Evolutionary conservation across 2,329 filamentous ascomycete species (phyloP), one percentile per base, ranked within the genome.

Genomic region (Capronia coronata): DNA sequence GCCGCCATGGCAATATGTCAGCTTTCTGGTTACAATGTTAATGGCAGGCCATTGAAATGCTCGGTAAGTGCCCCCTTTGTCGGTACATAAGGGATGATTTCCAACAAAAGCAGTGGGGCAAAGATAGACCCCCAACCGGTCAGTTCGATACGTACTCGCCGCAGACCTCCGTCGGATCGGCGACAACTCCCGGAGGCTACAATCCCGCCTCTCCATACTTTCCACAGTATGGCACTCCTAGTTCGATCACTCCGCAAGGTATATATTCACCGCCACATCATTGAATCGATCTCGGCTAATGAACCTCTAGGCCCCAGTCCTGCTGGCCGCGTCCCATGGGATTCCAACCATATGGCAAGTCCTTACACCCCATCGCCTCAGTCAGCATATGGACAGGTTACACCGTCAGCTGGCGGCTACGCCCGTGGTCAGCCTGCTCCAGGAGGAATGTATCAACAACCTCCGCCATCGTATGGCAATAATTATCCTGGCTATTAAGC

Each of bases 1-100:
- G 93, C 93, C 2, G 90, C 93, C 47, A 95, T 95, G 86, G 89
- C 90, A 27, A 98, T 98, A 64, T 98, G 93, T 71, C 90, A 97
- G 67, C 78, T 98, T 64, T 97, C 91, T 63, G 91, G 91, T 25
- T 98, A 97, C 74, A 94, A 96, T 61, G 91, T 98, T 62, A 96
- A 98, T 64, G 93, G 93, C 45, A 84, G 93, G 59, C 93, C 93
- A 46, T 72, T 98, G 61, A 98, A 98, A 78, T 98, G 93, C 79
- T 97, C 91, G 70, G 91, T 97, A 85, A 74, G 91, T 84, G 53
- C 16, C 18, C 19, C 44, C 22, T 32, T 44, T 27, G 8, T 10
- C 21, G 16, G 34, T 49, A 11, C 43, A 16, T 43, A 43, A 57
- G 47, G 52, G 52, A 48, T 52, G 51, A 59, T 59, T 54, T 49